Percentiles rank a stretch among this genome's conserved stretches.
phyloP scores from a whole-genome alignment of 2,329 filamentous ascomycete genomes.

The Lecanicillium sp. region DNA sequence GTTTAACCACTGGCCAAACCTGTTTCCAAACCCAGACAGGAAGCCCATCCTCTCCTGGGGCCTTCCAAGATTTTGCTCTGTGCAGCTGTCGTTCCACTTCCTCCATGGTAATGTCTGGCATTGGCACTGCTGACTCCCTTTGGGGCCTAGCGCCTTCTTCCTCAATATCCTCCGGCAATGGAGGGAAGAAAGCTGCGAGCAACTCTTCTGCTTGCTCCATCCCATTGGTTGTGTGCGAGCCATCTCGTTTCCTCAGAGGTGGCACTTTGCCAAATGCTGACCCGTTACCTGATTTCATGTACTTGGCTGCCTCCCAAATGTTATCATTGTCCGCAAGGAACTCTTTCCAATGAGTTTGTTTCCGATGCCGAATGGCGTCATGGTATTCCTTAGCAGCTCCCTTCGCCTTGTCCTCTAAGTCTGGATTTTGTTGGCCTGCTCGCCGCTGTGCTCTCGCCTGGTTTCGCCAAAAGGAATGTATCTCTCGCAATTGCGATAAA shows the following conservation, averaged over 20 bases:
- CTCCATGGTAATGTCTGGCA: conserved; percentile 14
- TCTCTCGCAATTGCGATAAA: too few relatives aligned
- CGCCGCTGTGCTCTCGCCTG: too few relatives aligned
- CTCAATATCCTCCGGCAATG: conserved; percentile 9
- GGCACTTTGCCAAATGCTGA: conserved; percentile 17
- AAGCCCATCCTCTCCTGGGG: conserved; percentile 13
- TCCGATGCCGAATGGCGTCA: conserved; percentile 14
- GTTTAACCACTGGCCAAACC: conserved; percentile 10
- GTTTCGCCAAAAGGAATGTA: too few relatives aligned
- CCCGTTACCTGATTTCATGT: conserved; percentile 15
- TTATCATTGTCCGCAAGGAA: conserved; percentile 19
- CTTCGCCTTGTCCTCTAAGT: too few relatives aligned
- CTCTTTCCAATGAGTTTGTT: conserved; percentile 15
- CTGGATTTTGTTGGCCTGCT: too few relatives aligned
- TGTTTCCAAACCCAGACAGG: conserved; percentile 13
- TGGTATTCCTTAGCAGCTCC: too few relatives aligned
- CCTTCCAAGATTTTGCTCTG: conserved; percentile 15
- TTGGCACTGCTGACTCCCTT: conserved; percentile 7
- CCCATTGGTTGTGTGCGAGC: conserved; percentile 9
- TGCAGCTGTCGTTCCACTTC: conserved; percentile 15
- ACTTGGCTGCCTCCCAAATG: conserved; percentile 21
- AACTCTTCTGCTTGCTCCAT: conserved; percentile 14
- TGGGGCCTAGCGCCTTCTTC: conserved; percentile 9
- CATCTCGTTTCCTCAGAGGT: conserved; percentile 13
- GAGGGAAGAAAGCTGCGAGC: conserved; percentile 13